Percentiles rank a stretch among this genome's conserved stretches.
These are phyloP conservation scores for Alternaria triticimaculans DNA, from an alignment of 2,329 filamentous ascomycete species.

Conservation along the genomic window DNA sequence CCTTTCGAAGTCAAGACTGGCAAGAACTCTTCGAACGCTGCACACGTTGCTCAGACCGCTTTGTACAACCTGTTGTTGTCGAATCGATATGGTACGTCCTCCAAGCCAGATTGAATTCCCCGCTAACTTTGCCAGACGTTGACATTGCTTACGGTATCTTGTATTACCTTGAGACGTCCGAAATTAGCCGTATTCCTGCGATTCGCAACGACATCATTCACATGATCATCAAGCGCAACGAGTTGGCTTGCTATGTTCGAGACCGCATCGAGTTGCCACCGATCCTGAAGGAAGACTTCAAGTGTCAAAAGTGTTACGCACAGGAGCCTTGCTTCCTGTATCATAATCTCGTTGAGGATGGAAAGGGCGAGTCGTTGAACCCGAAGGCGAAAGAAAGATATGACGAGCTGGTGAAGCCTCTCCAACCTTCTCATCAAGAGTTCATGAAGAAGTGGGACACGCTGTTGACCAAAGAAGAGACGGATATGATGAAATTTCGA, in stretches of 20 bases:
- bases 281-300: constrained; percentile 82
- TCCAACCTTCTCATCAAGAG: constrained; percentile 74
- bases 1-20: constrained; percentile 97
- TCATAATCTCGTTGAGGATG: constrained; percentile 86
- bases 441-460: constrained; percentile 97
- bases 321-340: constrained; percentile 92
- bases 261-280: constrained; percentile 82
- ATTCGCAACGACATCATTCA: constrained; percentile 88
- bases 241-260: constrained; percentile 82
- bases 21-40: constrained; percentile 75
- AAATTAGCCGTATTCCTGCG: constrained; percentile 83
- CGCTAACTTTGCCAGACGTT: constrained; percentile 65
- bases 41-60: constrained; percentile 91
- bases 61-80: constrained; percentile 92
- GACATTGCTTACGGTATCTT: constrained; percentile 88
- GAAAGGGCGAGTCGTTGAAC: constrained; percentile 79
- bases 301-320: constrained; percentile 88
- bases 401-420: constrained; percentile 76
- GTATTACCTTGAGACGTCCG: constrained; percentile 93
- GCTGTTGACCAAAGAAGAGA: constrained; percentile 91
- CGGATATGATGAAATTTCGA: constrained; percentile 83
- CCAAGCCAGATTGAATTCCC: background rate
- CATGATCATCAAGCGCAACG: constrained; percentile 96
- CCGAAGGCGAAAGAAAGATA: constrained; percentile 82
- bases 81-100: constrained; percentile 75